These are phyloP conservation scores for Salvia hispanica DNA, from an alignment of 257 asterid species.

Conservation along the genomic window DNA sequence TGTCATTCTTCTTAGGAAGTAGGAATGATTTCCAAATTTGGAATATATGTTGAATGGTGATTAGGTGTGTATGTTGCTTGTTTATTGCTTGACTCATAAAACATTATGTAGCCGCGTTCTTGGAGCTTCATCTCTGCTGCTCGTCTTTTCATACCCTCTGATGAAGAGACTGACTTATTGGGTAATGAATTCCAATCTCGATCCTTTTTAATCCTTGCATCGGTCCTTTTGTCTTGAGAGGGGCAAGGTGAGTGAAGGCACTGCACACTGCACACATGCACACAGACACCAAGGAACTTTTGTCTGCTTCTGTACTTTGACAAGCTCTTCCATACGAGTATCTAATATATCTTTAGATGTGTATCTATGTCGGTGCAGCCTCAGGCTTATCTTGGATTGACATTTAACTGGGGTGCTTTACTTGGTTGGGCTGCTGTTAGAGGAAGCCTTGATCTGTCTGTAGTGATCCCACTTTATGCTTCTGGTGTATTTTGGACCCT, in stretches of 20 bases:
- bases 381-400: constrained; percentile 90
- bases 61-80: constrained; percentile 11
- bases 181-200: constrained; percentile 47
- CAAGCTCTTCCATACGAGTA: constrained; percentile 15
- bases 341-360: constrained; percentile 25
- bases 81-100: constrained; percentile 18
- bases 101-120: constrained; percentile 60
- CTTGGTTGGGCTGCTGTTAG: constrained; percentile 91
- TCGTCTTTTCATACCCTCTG: constrained; percentile 81
- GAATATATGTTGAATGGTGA: not conserved
- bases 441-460: constrained; percentile 71
- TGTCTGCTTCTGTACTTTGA: not conserved
- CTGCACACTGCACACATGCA: not conserved
- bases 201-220: constrained; percentile 6
- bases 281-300: constrained; percentile 4
- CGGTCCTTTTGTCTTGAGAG: constrained; percentile 19
- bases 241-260: not conserved
- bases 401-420: constrained; percentile 83
- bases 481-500: constrained; percentile 84
- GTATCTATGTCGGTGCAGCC: constrained; percentile 61
- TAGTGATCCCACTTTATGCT: constrained; percentile 68
- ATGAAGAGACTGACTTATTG: constrained; percentile 90
- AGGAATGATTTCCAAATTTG: not conserved
- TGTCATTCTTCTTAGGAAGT: constrained; percentile 3
- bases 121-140: constrained; percentile 75